phyloP scores from a whole-genome alignment of 345 rosid genomes.

The Bruguiera sexangula region DNA sequence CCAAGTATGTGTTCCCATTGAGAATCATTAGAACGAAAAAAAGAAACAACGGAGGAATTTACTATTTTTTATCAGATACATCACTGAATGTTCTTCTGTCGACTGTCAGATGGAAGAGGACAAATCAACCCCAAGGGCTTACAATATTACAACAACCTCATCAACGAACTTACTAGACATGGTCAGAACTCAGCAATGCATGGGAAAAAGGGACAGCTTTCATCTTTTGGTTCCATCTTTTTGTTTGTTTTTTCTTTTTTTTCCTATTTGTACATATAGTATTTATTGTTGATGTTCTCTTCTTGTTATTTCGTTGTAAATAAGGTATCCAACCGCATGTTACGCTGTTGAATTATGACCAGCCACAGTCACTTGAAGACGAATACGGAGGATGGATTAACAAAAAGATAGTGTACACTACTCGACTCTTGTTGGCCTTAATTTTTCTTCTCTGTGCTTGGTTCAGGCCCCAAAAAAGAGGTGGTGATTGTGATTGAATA shows the following conservation, averaged over 20 bases:
- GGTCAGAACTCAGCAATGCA: slow-evolving; percentile 23
- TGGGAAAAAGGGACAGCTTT: background rate
- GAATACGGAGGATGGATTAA: slow-evolving; percentile 72
- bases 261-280: background rate
- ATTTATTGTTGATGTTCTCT: background rate
- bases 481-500: background rate
- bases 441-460: background rate
- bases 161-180: slow-evolving; percentile 43
- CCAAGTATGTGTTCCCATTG: slow-evolving; percentile 41
- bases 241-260: background rate
- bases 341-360: slow-evolving; percentile 50
- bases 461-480: background rate
- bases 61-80: too few relatives aligned
- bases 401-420: slow-evolving; percentile 42
- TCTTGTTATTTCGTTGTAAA: background rate
- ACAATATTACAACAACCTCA: slow-evolving; percentile 52
- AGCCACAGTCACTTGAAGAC: slow-evolving; percentile 63
- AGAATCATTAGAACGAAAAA: background rate
- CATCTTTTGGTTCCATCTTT: background rate
- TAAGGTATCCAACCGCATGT: slow-evolving; percentile 65
- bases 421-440: background rate
- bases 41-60: too few relatives aligned
- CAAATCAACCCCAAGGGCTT: slow-evolving; percentile 53
- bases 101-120: slow-evolving; percentile 55
- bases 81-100: background rate